Evolutionary conservation across 192 early-diverging fungal species (phyloP), one percentile per base, ranked within the genome.

Genomic region (Coemansia sp.): DNA sequence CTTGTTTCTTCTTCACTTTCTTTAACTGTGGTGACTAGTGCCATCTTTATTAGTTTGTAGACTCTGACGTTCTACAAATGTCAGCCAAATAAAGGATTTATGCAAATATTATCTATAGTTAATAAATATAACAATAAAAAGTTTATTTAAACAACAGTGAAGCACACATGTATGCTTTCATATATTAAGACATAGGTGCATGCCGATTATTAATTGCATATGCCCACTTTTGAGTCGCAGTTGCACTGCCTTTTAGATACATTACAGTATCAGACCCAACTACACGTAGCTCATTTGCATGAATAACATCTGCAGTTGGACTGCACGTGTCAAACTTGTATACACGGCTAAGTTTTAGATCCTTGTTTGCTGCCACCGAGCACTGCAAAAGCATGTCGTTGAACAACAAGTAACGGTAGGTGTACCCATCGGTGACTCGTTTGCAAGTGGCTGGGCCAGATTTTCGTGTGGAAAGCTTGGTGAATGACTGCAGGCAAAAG

Each of bases 361-460:
- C 72, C 67, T 77, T 74, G 64, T 74, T 70, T 64, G 68, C 71
- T 35, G 68, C 64, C 17, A 66, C 62, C 1, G 73, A 57, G 60
- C 81, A 85, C 73, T 85, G 80, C 35, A 92, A 62, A 8, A 92
- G 62, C 61, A 92, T 68, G 66, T 92, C 91, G 62, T 86, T 90
- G 73, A 89, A 92, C 29, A 92, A 67, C 63, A 83, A 89, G 22
- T 84, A 87, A 51, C 78, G 57, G 61, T 78, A 85, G 25, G 76
- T 72, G 32, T 67, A 66, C 2, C 83, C 84, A 8, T 56, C 17
- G 15, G 57, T 59, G 10, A 58, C 60, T 8, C 79, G 73, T n/a
- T 72, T 66, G 19, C 11, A 23, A 29, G 8, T 24, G 15, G 10
- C 8, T 8, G 2, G 24, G 15, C 19, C 15, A 25, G 22, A 12